Conservation (phyloP, 192 early-diverging fungal species). For the Coemansia sp. region DNA sequence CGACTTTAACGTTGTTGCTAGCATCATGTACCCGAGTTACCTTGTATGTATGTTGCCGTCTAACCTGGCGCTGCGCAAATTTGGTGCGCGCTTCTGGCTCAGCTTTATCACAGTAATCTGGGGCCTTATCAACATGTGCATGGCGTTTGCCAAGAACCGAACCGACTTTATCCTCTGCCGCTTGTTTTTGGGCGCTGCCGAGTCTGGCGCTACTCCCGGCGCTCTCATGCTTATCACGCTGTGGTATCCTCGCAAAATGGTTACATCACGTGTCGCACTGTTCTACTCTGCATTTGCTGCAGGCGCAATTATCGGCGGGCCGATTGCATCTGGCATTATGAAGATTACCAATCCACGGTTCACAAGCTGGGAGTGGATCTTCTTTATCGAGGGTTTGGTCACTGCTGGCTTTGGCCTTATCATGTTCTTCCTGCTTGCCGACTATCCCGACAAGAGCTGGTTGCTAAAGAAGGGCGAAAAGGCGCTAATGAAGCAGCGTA, state of each 20-base stretch:
- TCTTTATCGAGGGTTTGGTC: conserved; percentile 44
- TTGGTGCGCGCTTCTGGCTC: conserved; percentile 47
- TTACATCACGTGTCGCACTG: conserved; percentile 37
- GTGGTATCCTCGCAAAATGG: conserved; percentile 51
- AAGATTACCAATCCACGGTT: conserved; percentile 36
- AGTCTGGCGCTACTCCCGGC: conserved; percentile 43
- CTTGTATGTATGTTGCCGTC: conserved; percentile 46
- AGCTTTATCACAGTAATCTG: conserved; percentile 45
- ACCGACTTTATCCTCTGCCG: conserved; percentile 42
- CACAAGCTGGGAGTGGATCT: conserved; percentile 40
- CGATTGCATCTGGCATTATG: conserved; percentile 43
- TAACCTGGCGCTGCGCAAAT: conserved; percentile 45
- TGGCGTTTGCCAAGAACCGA: conserved; percentile 49
- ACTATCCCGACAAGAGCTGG: conserved; percentile 50
- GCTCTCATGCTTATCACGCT: conserved; percentile 44
- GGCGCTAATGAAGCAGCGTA: conserved; percentile 22
- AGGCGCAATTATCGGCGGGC: conserved; percentile 38
- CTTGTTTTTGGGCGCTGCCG: conserved; percentile 45
- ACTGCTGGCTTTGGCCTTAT: conserved; percentile 34
- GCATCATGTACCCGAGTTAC: conserved; percentile 49
- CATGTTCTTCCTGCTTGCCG: conserved; percentile 32
- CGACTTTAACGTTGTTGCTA: conserved; percentile 46
- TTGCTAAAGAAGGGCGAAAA: conserved; percentile 27
- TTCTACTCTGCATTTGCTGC: conserved; percentile 49
- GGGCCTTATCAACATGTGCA: conserved; percentile 51